phyloP scores from a whole-genome alignment of 2,329 filamentous ascomycete species.

The Ceratocystis variospora region DNA sequence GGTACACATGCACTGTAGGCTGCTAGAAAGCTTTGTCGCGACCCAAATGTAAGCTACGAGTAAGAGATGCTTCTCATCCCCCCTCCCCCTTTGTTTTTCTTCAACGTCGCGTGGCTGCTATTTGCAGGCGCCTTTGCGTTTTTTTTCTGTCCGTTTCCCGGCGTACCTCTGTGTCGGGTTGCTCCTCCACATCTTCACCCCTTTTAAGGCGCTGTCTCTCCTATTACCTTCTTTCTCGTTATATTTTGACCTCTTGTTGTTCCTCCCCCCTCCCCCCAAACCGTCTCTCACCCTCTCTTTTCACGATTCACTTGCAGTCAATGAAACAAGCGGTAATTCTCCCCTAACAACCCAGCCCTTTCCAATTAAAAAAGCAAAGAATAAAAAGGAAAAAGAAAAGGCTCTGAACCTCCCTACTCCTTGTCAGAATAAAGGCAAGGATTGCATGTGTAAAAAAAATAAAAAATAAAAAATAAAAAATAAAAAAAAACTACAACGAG shows the following conservation, averaged over 20 bases:
- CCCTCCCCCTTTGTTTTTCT: not conserved
- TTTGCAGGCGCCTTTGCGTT: not conserved
- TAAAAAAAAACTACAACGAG: not conserved
- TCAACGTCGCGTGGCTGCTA: not conserved
- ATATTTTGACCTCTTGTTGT: not conserved
- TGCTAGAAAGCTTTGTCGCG: not conserved
- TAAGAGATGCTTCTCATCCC: too few species aligned
- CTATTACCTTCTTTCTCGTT: not conserved
- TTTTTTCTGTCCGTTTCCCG: not conserved
- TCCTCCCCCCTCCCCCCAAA: too few species aligned
- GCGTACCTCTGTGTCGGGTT: not conserved
- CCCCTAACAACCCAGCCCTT: too few species aligned
- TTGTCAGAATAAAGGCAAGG: too few species aligned
- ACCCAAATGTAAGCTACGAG: not conserved
- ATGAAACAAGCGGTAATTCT: too few species aligned
- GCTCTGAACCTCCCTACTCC: too few species aligned
- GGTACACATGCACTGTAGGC: too few species aligned
- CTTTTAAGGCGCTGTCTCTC: not conserved
- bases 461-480: not conserved
- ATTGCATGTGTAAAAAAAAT: too few species aligned
- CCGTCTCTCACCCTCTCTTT: too few species aligned
- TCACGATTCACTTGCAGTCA: too few species aligned
- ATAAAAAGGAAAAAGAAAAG: too few species aligned
- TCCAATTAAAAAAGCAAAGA: too few species aligned
- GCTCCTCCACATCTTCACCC: not conserved